These are phyloP conservation scores for Erodium trifolium DNA, from an alignment of 441 rosid genomes.

Conservation along the genomic window DNA sequence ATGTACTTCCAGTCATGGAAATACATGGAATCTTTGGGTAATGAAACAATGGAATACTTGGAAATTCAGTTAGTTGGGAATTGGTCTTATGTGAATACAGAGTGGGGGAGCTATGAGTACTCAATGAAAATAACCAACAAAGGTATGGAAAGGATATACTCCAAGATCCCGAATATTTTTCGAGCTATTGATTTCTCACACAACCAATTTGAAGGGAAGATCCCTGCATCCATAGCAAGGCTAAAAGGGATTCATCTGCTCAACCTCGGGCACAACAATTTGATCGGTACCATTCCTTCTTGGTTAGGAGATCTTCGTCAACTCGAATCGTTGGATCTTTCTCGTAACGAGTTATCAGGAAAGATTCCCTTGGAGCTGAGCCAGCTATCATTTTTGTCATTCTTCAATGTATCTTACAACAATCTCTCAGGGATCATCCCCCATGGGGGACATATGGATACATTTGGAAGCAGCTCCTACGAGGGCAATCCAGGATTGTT, in stretches of 20 bases:
- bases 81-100: background rate
- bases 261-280: background rate
- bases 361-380: no score
- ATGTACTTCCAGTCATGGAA: background rate
- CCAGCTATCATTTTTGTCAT: no score
- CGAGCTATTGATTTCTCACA: background rate
- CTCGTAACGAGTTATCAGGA: no score
- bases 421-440: background rate
- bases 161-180: background rate
- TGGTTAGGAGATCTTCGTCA: slow-evolving; percentile 10
- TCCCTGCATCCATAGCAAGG: background rate
- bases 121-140: background rate
- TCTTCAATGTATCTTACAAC: background rate
- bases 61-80: background rate
- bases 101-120: background rate
- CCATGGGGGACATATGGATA: background rate
- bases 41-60: background rate
- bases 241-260: background rate
- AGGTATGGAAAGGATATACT: background rate
- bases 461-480: background rate
- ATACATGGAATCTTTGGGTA: background rate
- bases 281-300: background rate
- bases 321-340: background rate
- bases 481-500: background rate
- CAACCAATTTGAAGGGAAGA: background rate